These are phyloP conservation scores for Zalaria obscura DNA, from an alignment of 2,329 filamentous ascomycete species.

Conservation along the genomic window DNA sequence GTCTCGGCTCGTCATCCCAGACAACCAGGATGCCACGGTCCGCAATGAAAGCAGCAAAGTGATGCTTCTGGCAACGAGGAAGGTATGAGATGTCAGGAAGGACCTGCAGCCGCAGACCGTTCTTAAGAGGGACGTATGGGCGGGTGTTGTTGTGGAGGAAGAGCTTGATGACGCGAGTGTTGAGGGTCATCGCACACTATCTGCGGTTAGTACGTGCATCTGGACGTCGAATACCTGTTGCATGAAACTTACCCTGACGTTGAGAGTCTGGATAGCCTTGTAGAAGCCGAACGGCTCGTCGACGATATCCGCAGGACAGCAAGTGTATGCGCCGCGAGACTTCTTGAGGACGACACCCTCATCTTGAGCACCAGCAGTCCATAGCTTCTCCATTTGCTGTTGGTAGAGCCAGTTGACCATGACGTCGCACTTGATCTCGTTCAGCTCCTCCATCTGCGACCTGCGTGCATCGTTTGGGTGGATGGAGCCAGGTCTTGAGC, in stretches of 20 bases:
- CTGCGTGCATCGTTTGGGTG: slow-evolving; percentile 24
- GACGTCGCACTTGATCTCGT: slow-evolving; percentile 44
- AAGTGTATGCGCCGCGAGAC: slow-evolving; percentile 34
- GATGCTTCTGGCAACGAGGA: slow-evolving; percentile 47
- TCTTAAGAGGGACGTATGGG: slow-evolving; percentile 43
- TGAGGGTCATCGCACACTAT: slow-evolving; percentile 54
- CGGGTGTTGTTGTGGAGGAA: slow-evolving; percentile 37
- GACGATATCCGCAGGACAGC: slow-evolving; percentile 32
- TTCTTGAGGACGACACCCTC: slow-evolving; percentile 45
- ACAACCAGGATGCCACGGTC: slow-evolving; percentile 45
- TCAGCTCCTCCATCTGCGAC: slow-evolving; percentile 27
- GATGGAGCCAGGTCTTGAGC: slow-evolving; percentile 20
- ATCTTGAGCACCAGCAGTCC: slow-evolving; percentile 31
- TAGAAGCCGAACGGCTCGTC: slow-evolving; percentile 35
- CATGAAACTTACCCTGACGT: slow-evolving; percentile 35
- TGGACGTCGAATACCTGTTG: neutral
- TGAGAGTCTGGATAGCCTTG: slow-evolving; percentile 34
- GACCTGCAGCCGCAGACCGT: slow-evolving; percentile 47
- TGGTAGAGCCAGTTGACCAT: slow-evolving; percentile 51
- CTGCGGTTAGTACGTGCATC: slow-evolving; percentile 2
- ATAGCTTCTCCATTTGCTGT: slow-evolving; percentile 42
- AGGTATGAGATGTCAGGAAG: slow-evolving; percentile 43
- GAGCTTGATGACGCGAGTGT: slow-evolving; percentile 48
- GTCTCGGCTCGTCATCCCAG: slow-evolving; percentile 49
- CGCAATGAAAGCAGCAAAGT: slow-evolving; percentile 50